Evolutionary conservation across 2,329 filamentous ascomycete genomes (phyloP), one percentile per base, ranked within the genome.

Genomic region (Tolypocladium ophioglossoides): DNA sequence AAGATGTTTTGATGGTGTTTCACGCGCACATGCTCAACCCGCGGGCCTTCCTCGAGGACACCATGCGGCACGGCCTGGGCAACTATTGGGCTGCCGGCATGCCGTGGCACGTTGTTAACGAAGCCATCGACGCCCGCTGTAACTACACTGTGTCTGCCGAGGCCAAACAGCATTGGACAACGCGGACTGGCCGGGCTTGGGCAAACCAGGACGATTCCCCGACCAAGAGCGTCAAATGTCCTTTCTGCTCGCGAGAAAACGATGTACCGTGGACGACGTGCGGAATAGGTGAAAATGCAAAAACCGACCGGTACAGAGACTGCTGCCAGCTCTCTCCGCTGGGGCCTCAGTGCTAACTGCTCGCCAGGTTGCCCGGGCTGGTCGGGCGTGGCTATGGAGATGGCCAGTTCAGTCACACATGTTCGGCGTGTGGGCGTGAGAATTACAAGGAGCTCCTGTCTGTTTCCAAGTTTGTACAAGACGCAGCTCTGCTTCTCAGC

Each of bases 1-100:
- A 16, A 76, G 87, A 91, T 68, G 80, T 91, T 0, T 68, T 91
- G 22, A 87, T 91, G 85, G 83, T 91, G 0, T 88, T 85, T 84
- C 88, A 92, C 66, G 74, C 86, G 0, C 87, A 89, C 63, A 85
- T 89, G 80, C 78, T 92, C 3, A 91, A 91, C 60, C 88, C 88
- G 0, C 75, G 85, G 41, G 74, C 73, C n/a, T 91, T 84, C 63
- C 77, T 90, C 4, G 86, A 91, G 62, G 88, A 92, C 64, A 84
- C 83, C 62, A 72, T 90, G 54, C 77, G 86, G 9, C 69, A 74
- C 32, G 81, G 80, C 0, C 60, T 75, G 2, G 72, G 74, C 54
- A 71, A 78, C 32, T 66, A 80, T 2, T 91, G 86, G 84, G 70
- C 73, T 1, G 74, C 76, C 0, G 80, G 81, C 0, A 75, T 92